Conservation (phyloP, 2,329 filamentous ascomycete species). For the Aspergillus hiratsukae region DNA sequence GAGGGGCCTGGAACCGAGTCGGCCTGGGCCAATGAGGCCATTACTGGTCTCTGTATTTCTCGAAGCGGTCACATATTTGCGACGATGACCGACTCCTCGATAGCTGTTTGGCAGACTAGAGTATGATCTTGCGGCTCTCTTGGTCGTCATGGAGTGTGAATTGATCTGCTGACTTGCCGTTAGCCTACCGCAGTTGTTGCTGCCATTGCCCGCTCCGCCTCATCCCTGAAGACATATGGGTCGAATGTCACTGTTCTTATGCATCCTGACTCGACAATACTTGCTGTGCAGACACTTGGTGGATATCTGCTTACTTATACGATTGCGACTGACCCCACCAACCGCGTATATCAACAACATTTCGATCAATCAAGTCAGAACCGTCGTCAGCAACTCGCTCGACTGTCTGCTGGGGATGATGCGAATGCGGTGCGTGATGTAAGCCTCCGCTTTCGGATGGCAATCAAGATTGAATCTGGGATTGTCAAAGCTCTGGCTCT, state of each 20-base stretch:
- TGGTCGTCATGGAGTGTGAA: conserved; percentile 4
- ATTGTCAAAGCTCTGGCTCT: conserved; percentile 83
- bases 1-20: conserved; percentile 24
- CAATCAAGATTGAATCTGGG: conserved; percentile 95
- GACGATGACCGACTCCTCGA: conserved; percentile 75
- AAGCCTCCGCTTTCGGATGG: conserved; percentile 90
- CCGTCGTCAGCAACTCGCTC: conserved; percentile 43
- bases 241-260: conserved; percentile 79
- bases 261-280: conserved; percentile 84
- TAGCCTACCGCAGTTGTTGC: conserved; percentile 87
- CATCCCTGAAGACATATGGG: conserved; percentile 78
- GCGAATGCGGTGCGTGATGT: conserved; percentile 78
- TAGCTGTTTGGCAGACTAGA: conserved; percentile 97
- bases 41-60: conserved; percentile 71
- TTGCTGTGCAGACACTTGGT: conserved; percentile 79
- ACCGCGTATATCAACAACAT: conserved; percentile 77
- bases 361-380: conserved; percentile 53
- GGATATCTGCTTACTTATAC: conserved; percentile 95
- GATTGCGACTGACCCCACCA: conserved; percentile 75
- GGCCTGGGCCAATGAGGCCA: conserved; percentile 55
- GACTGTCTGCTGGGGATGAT: conserved; percentile 69
- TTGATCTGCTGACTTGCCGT: conserved; percentile 26
- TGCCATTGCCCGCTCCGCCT: conserved; percentile 73
- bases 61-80: conserved; percentile 80
- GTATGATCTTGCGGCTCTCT: conserved; percentile 44